phyloP scores from a whole-genome alignment of 2,329 filamentous ascomycete genomes.

The Neopestalotiopsis clavispora region DNA sequence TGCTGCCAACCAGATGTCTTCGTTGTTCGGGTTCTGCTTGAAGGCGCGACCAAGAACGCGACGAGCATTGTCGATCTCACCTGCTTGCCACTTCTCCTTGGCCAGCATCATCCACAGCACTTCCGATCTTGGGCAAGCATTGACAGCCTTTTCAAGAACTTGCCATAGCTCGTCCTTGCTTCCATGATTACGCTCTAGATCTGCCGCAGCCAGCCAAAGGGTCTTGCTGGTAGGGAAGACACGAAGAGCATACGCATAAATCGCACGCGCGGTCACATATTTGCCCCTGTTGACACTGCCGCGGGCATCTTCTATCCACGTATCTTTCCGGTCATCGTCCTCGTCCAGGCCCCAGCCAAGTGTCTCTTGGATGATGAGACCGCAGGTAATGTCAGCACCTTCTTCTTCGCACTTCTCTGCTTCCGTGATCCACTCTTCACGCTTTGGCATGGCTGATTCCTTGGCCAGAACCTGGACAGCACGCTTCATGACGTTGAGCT shows the following conservation, averaged over 20 bases:
- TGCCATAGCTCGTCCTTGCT: constrained; percentile 82
- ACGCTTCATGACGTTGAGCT: constrained; percentile 92
- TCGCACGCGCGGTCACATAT: constrained; percentile 90
- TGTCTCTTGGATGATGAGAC: constrained; percentile 89
- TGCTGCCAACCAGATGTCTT: constrained; percentile 96
- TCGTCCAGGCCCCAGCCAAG: constrained; percentile 93
- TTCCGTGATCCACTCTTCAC: constrained; percentile 95
- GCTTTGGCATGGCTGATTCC: constrained; percentile 94
- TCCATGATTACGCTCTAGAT: constrained; percentile 89
- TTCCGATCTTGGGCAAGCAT: constrained; percentile 89
- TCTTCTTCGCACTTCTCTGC: constrained; percentile 95
- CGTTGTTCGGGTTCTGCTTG: constrained; percentile 93
- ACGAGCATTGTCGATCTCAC: constrained; percentile 85
- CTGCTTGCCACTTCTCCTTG: constrained; percentile 90
- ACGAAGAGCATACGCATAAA: constrained; percentile 88
- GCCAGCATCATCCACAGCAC: constrained; percentile 95
- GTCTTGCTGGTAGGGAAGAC: constrained; percentile 88
- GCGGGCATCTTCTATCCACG: constrained; percentile 94
- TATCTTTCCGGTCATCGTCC: constrained; percentile 93
- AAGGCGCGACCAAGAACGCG: constrained; percentile 88
- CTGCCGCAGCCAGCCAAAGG: constrained; percentile 88
- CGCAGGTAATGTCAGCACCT: constrained; percentile 83
- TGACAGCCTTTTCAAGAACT: constrained; percentile 89
- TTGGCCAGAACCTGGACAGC: constrained; percentile 87
- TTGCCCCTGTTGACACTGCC: constrained; percentile 78